These are phyloP conservation scores for Suhomyces bribrorum DNA, from an alignment of 1,139 yeast genomes.

Conservation along the genomic window DNA sequence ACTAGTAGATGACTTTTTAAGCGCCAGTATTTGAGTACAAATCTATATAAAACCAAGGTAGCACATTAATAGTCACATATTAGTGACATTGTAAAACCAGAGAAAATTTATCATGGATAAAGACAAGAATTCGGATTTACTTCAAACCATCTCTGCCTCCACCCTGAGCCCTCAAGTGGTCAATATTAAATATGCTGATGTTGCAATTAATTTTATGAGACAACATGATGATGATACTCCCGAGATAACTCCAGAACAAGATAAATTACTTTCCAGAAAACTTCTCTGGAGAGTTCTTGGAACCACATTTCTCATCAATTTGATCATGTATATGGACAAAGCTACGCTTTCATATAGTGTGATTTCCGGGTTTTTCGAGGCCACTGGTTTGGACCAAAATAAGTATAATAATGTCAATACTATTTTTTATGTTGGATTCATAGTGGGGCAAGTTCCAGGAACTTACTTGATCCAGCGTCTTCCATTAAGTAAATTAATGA, in stretches of 20 bases:
- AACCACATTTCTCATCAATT: conserved; percentile 33
- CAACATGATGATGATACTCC: conserved; percentile 26
- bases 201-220: conserved; percentile 37
- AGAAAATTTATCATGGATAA: background rate
- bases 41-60: too few relatives aligned
- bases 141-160: background rate
- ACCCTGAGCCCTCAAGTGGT: conserved; percentile 1
- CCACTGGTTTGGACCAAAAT: conserved; percentile 33
- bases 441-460: conserved; percentile 36
- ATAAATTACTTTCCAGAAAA: conserved; percentile 32
- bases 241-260: conserved; percentile 33
- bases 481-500: conserved; percentile 34
- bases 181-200: conserved; percentile 32
- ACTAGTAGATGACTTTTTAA: too few relatives aligned
- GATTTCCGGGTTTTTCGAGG: conserved; percentile 42
- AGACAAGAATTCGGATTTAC: background rate
- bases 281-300: conserved; percentile 35
- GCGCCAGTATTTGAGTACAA: too few relatives aligned
- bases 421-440: conserved; percentile 39
- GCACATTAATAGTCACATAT: too few relatives aligned
- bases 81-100: background rate
- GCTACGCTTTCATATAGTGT: conserved; percentile 46
- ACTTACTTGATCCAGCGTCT: conserved; percentile 33
- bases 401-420: conserved; percentile 41
- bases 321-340: conserved; percentile 46